Evolutionary conservation across 2,329 filamentous ascomycete genomes (phyloP).

Genomic region (Penicillium polonicum): DNA sequence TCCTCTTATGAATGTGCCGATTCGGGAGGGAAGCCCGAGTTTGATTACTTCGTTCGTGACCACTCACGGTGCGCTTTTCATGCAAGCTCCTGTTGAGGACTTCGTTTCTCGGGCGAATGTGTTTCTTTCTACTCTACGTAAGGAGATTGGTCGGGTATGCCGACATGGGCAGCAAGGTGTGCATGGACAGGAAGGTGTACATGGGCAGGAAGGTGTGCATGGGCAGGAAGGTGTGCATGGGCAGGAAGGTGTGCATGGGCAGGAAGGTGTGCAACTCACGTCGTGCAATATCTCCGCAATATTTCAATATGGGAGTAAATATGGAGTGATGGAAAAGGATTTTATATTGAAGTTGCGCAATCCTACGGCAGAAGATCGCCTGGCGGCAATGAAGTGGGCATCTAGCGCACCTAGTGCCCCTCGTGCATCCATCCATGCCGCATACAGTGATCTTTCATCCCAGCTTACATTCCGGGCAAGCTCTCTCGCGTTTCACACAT

Average conservation of each 20-base stretch:
- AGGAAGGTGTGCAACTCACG: conserved; percentile 55
- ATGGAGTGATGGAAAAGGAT: conserved; percentile 31
- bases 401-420: not conserved
- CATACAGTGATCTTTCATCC: conserved; percentile 13
- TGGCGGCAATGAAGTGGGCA: conserved; percentile 23
- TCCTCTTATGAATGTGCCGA: conserved; percentile 43
- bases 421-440: not conserved
- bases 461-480: conserved; percentile 40
- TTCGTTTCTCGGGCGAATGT: conserved; percentile 41
- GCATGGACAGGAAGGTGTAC: not conserved
- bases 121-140: conserved; percentile 49
- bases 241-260: conserved; percentile 31
- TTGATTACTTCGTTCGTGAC: conserved; percentile 54
- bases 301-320: conserved; percentile 53
- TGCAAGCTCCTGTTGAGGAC: conserved; percentile 31
- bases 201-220: conserved; percentile 55
- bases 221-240: conserved; percentile 39
- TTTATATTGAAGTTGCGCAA: conserved; percentile 23
- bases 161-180: conserved; percentile 49
- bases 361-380: conserved; percentile 11
- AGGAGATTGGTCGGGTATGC: conserved; percentile 50
- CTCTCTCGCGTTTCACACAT: conserved; percentile 43
- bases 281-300: conserved; percentile 56
- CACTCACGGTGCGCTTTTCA: conserved; percentile 53
- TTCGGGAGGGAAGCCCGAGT: conserved; percentile 37